Conservation (phyloP, 2,329 filamentous ascomycete genomes). For the Keithomyces neogunnii region DNA sequence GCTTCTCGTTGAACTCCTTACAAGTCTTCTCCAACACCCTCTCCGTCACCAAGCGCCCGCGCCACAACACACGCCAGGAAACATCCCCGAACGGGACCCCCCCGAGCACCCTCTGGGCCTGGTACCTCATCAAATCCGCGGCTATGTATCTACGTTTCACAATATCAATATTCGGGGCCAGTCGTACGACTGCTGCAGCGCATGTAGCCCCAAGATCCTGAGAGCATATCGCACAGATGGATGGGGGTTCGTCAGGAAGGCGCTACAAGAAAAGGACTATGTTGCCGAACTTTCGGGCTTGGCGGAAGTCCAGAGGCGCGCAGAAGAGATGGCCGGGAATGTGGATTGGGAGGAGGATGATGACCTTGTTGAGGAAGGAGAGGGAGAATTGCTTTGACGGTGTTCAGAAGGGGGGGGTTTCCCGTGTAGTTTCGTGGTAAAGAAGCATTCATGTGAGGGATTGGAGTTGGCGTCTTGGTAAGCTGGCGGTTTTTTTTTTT, state of each 20-base stretch:
- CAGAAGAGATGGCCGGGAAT: slow-evolving; percentile 41
- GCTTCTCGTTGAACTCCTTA: slow-evolving; percentile 79
- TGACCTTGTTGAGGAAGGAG: slow-evolving; percentile 39
- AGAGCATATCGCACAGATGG: slow-evolving; percentile 57
- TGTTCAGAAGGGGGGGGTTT: background rate
- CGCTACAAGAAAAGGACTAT: slow-evolving; percentile 67
- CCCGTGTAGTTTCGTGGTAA: background rate
- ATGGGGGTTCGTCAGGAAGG: slow-evolving; percentile 70
- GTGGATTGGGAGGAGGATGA: slow-evolving; percentile 57
- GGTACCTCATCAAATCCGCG: slow-evolving; percentile 73
- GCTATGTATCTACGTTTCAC: slow-evolving; percentile 66
- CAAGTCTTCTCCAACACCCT: slow-evolving; percentile 82
- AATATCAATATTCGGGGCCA: slow-evolving; percentile 65
- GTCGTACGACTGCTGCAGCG: slow-evolving; percentile 74
- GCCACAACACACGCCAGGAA: slow-evolving; percentile 33
- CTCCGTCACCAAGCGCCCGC: slow-evolving; percentile 54
- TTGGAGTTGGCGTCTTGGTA: background rate
- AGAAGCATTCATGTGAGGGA: background rate
- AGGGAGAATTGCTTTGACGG: slow-evolving; percentile 42
- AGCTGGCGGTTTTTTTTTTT: background rate
- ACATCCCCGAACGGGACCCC: slow-evolving; percentile 45
- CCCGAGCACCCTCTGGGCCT: slow-evolving; percentile 55
- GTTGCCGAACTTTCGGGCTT: slow-evolving; percentile 69
- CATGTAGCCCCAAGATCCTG: slow-evolving; percentile 65
- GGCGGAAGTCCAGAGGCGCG: slow-evolving; percentile 58